Base-by-base conservation (phyloP, 257 asterid genomes). In the Primulina huaijiensis region DNA sequence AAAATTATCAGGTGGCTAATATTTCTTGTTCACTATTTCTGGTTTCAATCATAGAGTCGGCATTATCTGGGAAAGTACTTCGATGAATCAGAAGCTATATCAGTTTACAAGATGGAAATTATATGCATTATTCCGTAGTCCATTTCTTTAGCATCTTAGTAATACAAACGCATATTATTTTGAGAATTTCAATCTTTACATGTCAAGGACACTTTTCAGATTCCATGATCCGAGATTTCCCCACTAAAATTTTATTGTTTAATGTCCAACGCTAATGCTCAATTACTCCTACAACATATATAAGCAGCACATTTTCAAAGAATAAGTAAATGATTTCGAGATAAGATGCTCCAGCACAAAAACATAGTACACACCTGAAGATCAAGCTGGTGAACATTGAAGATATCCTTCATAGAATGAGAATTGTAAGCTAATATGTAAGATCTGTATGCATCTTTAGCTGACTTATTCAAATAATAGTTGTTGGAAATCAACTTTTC, bases 361-460 rank as follows among this genome's bases (percentile, higher is more conserved):
- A 29, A 67, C 67, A 34, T 6, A 17, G 23, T 19, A 31, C 38
- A 16, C 84, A 93, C 99, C 97, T 89, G 90, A 31, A 89, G 76
- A 73, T 94, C 94, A 52, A 94, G 99, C 52, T 87, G 80, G 75
- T 87, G 96, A 37, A 91, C 92, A 75, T 91, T 86, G 76, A 94
- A 93, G 61, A 91, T 91, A 59, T 94, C 97, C 80, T 94, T 94
- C 99, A 85, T 82, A 37, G 99, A 86, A 77, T 91, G 99, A 2
- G 97, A 90, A 75, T 91, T 87, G 78, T 94, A 94, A 0, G 99
- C 91, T 64, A 86, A 84, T 58, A 94, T 82, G 75, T 90, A 94
- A 66, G 96, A 75, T 79, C 92, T 84, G 82, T 94, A 94, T 4
- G 97, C 99, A 58, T 91, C 99, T 84, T 89, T 94, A 34, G 99